Evolutionary conservation across 768 basidiomycete species (phyloP), one percentile per base, ranked within the genome.

Genomic region (Pilatotrama ljubarskyi): DNA sequence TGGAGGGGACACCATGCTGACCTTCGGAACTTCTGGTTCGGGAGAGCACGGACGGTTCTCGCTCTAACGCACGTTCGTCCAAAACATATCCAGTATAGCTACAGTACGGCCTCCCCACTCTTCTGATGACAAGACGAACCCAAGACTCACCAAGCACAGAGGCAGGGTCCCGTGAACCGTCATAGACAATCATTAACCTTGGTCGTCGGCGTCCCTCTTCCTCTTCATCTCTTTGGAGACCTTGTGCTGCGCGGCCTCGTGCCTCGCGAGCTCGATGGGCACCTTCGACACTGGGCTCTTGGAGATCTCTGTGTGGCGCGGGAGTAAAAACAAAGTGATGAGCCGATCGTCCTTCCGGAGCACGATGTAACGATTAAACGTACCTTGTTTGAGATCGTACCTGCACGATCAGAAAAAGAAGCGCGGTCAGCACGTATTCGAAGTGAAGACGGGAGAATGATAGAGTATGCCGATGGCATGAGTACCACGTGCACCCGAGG

Each of bases 201-300:
- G 75, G 73, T 93, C 92, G 25, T 94, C 92, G 48, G 80, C 89
- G 25, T 94, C 92, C 41, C 92, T 82, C 78, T 93, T 94, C 66
- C 93, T 82, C 80, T 95, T 97, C 95, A 96, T 97, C 74, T 96
- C 95, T 69, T 87, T 80, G 55, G 94, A 90, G 42, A 97, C 88
- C 70, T 87, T 88, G 71, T 94, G 91, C 74, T 93, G 92, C 5
- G 95, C 94, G 0, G 93, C 77, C 69, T 95, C 93, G 72, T 98
- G 96, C 68, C 90, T 88, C 13, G 91, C 93, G 56, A 98, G 78
- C 70, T 98, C 95, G 6, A 81, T 73, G 8, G 95, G 83, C 55
- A 97, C 89, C 72, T 95, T 95, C 11, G 90, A 93, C 63, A 94
- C 89, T 0, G 95, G 94, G 64, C 90, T 93, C 81, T 98, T 98